phyloP scores from a whole-genome alignment of 305 asterid genomes.

The Petunia hybrid region DNA sequence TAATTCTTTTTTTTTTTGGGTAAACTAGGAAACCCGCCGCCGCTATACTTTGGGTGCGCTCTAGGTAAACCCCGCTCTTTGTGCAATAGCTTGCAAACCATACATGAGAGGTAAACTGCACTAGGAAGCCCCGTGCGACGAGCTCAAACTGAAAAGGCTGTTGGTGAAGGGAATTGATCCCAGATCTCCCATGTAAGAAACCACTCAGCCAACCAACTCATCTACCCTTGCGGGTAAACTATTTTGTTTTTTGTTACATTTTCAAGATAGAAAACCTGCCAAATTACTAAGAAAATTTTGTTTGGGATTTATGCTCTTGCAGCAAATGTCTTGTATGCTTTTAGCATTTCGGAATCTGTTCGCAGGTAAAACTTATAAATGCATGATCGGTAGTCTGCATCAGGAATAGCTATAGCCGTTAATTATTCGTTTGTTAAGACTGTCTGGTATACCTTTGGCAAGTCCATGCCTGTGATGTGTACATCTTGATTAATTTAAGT shows the following conservation, averaged over 20 bases:
- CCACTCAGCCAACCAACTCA: too few relatives aligned
- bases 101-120: too few relatives aligned
- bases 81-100: too few relatives aligned
- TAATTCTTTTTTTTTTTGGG: too few relatives aligned
- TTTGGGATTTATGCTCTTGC: background rate
- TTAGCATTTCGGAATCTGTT: constrained; percentile 19
- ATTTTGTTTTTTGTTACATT: background rate
- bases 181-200: too few relatives aligned
- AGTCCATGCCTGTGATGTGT: background rate
- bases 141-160: too few relatives aligned
- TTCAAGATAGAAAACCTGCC: background rate
- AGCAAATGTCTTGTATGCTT: background rate
- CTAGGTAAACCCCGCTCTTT: too few relatives aligned
- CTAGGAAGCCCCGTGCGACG: too few relatives aligned
- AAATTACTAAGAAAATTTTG: background rate
- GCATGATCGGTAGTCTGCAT: background rate
- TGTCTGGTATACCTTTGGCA: constrained; percentile 18
- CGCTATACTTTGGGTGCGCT: too few relatives aligned
- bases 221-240: too few relatives aligned
- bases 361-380: background rate
- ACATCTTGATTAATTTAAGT: constrained; percentile 14
- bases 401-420: background rate
- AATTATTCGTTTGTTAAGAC: background rate
- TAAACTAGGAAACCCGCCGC: too few relatives aligned
- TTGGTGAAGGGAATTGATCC: too few relatives aligned